These are phyloP conservation scores for Candida ascalaphidarum DNA, from an alignment of 805 yeast species.

Conservation along the genomic window DNA sequence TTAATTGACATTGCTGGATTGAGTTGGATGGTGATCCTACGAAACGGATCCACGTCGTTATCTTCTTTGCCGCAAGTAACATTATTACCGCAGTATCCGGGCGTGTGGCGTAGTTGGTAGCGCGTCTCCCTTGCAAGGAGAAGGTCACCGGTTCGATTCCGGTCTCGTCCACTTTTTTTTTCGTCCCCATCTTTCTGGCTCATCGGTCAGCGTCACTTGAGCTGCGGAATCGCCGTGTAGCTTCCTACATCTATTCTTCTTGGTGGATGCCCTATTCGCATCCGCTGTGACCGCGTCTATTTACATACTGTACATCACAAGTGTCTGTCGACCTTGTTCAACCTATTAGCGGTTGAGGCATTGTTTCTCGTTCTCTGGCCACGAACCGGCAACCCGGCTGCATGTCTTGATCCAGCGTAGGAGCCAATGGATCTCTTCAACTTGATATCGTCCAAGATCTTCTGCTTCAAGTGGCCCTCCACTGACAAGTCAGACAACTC, in stretches of 20 bases:
- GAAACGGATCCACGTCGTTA: too few relatives aligned
- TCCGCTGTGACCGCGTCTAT: too few relatives aligned
- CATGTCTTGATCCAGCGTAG: constrained; percentile 84
- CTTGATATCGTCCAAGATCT: constrained; percentile 68
- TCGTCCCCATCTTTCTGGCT: too few relatives aligned
- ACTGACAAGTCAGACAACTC: constrained; percentile 77
- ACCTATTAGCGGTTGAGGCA: constrained; percentile 80
- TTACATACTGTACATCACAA: too few relatives aligned
- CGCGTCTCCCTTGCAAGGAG: constrained; percentile 74
- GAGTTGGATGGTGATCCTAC: too few relatives aligned
- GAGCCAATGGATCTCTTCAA: constrained; percentile 77
- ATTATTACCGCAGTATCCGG: too few relatives aligned
- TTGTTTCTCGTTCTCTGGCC: constrained; percentile 93
- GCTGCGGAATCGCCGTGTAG: too few relatives aligned
- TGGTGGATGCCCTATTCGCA: too few relatives aligned
- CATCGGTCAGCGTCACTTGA: too few relatives aligned
- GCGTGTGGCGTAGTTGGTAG: constrained; percentile 82
- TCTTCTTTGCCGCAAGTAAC: too few relatives aligned
- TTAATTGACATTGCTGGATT: too few relatives aligned
- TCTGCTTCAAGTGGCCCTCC: constrained; percentile 71
- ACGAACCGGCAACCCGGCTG: constrained; percentile 52
- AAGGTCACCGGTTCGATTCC: constrained; percentile 77
- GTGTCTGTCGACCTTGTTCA: constrained; percentile 67
- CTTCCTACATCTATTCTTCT: too few relatives aligned
- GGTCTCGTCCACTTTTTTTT: constrained; percentile 71